Evolutionary conservation across 768 basidiomycete genomes (phyloP).

Genomic region (Suillus fuscotomentosus): DNA sequence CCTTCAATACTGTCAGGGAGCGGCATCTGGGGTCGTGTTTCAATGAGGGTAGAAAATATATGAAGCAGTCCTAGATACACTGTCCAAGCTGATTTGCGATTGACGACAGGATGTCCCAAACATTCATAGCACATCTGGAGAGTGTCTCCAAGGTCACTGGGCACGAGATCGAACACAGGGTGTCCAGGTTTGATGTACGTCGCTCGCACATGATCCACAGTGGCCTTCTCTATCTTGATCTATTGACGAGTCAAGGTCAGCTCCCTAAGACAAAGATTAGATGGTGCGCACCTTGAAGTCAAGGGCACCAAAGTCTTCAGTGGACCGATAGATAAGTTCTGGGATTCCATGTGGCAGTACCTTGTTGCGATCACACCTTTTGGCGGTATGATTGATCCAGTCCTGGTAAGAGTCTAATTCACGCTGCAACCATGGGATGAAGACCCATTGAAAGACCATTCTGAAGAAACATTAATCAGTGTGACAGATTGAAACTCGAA

Average conservation of each 20-base stretch:
- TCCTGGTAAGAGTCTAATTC: background rate
- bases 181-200: too few relatives aligned
- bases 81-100: background rate
- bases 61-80: background rate
- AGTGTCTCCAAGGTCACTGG: background rate
- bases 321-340: background rate
- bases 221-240: too few relatives aligned
- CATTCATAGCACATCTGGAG: background rate
- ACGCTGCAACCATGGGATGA: background rate
- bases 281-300: background rate
- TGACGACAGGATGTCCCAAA: background rate
- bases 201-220: too few relatives aligned
- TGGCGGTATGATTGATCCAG: background rate
- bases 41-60: background rate
- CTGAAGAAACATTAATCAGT: background rate
- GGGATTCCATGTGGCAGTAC: background rate
- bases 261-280: too few relatives aligned
- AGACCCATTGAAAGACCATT: background rate
- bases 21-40: background rate
- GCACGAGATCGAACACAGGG: too few relatives aligned
- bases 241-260: too few relatives aligned
- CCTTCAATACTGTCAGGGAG: background rate
- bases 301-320: background rate
- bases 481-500: background rate
- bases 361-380: background rate